phyloP scores from a whole-genome alignment of 1,284 basidiomycete species.

The Microbotryum lychnidis-dioicae region DNA sequence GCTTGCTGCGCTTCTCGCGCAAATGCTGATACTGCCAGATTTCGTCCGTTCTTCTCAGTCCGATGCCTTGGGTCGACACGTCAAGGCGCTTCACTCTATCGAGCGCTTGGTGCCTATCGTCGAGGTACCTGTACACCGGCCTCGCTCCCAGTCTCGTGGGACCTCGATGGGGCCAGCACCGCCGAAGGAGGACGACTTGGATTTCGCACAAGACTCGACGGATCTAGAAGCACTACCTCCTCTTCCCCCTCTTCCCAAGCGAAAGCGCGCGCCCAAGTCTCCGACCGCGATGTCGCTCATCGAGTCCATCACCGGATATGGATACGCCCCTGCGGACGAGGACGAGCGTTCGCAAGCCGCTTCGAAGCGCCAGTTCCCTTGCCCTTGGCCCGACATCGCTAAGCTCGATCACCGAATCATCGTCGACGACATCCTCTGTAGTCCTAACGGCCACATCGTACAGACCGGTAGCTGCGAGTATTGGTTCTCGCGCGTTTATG shows the following conservation, averaged over 20 bases:
- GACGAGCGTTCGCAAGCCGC: neutral
- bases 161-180: too few species aligned
- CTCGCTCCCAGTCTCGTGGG: neutral
- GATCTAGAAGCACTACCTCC: neutral
- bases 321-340: neutral
- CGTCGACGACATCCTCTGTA: neutral
- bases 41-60: neutral
- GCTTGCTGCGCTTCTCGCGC: neutral
- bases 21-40: neutral
- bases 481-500: constrained; percentile 25
- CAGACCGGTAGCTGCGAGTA: constrained; percentile 14
- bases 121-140: neutral
- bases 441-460: neutral
- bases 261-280: neutral
- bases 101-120: neutral
- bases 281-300: constrained; percentile 11
- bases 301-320: neutral
- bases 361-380: neutral
- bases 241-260: neutral
- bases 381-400: neutral
- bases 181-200: too few species aligned
- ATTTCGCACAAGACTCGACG: too few species aligned
- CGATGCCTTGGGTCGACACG: neutral
- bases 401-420: neutral
- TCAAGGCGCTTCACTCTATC: neutral